Evolutionary conservation across 2,329 filamentous ascomycete species (phyloP), one percentile per base, ranked within the genome.

Genomic region (Leptographium radiaticola): DNA sequence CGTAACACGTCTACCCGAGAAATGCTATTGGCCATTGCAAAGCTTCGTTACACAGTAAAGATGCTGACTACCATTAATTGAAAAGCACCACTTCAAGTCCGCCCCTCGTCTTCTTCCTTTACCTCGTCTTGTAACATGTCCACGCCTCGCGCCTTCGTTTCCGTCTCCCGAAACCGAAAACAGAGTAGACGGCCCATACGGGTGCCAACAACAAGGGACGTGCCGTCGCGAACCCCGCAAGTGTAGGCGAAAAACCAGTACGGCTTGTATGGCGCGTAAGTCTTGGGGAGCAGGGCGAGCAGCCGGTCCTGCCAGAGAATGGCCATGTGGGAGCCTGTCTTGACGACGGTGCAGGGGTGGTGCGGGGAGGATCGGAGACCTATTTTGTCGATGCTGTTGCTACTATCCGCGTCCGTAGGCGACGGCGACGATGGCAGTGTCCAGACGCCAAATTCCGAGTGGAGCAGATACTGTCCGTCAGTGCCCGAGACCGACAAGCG

Each of bases 371-470:
- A 25, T 16, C 18, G 50, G 42, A 52, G 50, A 31, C 40, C 50
- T 4, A 52, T 12, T 16, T 52, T 38, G 8, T 46, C 42, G 20
- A 31, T 46, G 34, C 31, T 16, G 15, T 39, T 39, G 6, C n/a
- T 38, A 2, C 33, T 30, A 16, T 52, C 50, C 40, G 40, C 40
- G 42, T 46, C 50, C 16, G 18, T 25, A n/a, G 42, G 50, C 31
- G 18, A 43, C 40, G 40, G 40, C 18, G 42, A 30, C 30, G 50
- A 36, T 46, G 42, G 50, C 10, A 52, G 31, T 11, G 40, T n/a
- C 50, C 50, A 46, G 42, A 52, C 50, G 42, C 50, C 50, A 46
- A 52, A 7, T 30, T 52, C 50, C n/a, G 50, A 25, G 50, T 52
- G 50, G 30, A 52, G 42, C 30, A 52, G 50, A 52, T 52, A 52